A percentile compares a stretch with the other conserved stretches of the same genome.
Conservation (phyloP, 176 grass and related monocot species). For the Zea mays region Zm-B73-REFERENCE-NAM-5.0 NC_050096.1:27044501-27045000, state of each 20-base stretch:
- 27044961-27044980: neutral
- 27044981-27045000: no score
- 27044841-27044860: neutral
- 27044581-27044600: neutral
- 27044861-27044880: neutral
- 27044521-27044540: neutral
- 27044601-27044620: neutral
- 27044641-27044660: no score
- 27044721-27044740: no score
- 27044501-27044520: neutral
- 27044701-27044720: no score
- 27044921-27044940: neutral
- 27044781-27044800: neutral
- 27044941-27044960: neutral
- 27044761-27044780: neutral
- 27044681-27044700: neutral
- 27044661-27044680: no score
- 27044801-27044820: neutral
- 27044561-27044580: neutral
- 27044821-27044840: neutral
- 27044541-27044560: neutral
- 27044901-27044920: no score
- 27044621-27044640: neutral
- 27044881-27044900: neutral
- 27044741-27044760: neutral